Percentiles rank a stretch among this genome's conserved stretches.
phyloP scores from a whole-genome alignment of 768 basidiomycete species.

The Amanita pallidorosea region DNA sequence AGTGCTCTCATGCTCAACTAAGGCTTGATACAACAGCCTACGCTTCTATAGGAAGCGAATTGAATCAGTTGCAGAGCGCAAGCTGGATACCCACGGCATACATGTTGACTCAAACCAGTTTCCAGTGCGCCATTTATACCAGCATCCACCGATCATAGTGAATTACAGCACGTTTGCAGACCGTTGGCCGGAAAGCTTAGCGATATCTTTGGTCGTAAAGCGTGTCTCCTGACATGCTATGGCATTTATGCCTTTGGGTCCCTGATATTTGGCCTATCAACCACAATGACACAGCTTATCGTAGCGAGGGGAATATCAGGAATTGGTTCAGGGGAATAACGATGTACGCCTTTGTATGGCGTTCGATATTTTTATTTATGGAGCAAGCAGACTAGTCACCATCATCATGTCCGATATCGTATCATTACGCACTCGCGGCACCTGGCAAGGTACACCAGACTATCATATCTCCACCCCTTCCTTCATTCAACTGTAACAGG shows the following conservation, averaged over 20 bases:
- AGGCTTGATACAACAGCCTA: slow-evolving; percentile 23
- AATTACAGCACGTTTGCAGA: slow-evolving; percentile 16
- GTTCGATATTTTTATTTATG: background rate
- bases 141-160: too few relatives aligned
- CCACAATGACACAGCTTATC: slow-evolving; percentile 44
- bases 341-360: slow-evolving; percentile 34
- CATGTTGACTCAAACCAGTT: slow-evolving; percentile 47
- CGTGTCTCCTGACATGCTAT: slow-evolving; percentile 46
- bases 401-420: slow-evolving; percentile 62
- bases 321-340: slow-evolving; percentile 55
- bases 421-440: slow-evolving; percentile 50
- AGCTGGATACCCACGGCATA: slow-evolving; percentile 61
- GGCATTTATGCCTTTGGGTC: slow-evolving; percentile 42
- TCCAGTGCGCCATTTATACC: slow-evolving; percentile 30
- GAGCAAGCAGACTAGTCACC: too few relatives aligned
- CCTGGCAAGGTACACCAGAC: slow-evolving; percentile 46
- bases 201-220: slow-evolving; percentile 56
- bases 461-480: too few relatives aligned
- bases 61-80: slow-evolving; percentile 51
- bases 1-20: background rate
- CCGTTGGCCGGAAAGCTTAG: too few relatives aligned
- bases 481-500: slow-evolving; percentile 18
- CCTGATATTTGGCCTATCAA: slow-evolving; percentile 40
- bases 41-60: slow-evolving; percentile 45
- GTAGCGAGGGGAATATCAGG: slow-evolving; percentile 44